Conservation (phyloP, 2,329 filamentous ascomycete species). For the Epichloe aotearoae region DNA sequence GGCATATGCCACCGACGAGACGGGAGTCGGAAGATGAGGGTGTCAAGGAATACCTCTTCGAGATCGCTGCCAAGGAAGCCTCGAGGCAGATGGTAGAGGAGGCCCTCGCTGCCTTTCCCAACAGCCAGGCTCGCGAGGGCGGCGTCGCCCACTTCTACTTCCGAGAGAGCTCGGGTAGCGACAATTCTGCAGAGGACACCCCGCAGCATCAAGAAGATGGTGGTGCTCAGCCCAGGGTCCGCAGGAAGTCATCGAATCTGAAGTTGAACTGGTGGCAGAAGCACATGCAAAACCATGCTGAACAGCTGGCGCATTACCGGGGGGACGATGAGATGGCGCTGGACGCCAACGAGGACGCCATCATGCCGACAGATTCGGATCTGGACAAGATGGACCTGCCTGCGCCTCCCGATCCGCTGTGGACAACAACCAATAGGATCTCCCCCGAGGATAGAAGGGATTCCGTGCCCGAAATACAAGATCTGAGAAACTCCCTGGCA, state of each 20-base stretch:
- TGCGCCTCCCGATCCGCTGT: slow-evolving; percentile 26
- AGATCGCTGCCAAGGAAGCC: slow-evolving; percentile 66
- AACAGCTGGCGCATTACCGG: slow-evolving; percentile 43
- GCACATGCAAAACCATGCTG: slow-evolving; percentile 68
- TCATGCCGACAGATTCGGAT: slow-evolving; percentile 27
- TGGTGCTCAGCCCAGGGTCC: slow-evolving; percentile 17
- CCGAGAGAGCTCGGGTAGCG: slow-evolving; percentile 48
- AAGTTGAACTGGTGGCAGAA: slow-evolving; percentile 61
- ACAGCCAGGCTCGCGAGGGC: slow-evolving; percentile 54
- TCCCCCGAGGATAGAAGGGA: slow-evolving; percentile 15
- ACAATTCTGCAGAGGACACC: slow-evolving; percentile 29
- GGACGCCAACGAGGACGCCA: slow-evolving; percentile 12
- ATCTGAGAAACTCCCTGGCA: slow-evolving; percentile 12
- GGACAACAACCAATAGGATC: slow-evolving; percentile 25
- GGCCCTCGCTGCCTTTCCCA: slow-evolving; percentile 63
- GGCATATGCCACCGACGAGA: slow-evolving; percentile 30
- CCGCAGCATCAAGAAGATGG: slow-evolving; percentile 17
- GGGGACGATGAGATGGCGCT: slow-evolving; percentile 14
- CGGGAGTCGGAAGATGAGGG: slow-evolving; percentile 63
- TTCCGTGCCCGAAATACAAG: slow-evolving; percentile 13
- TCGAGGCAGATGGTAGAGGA: slow-evolving; percentile 68
- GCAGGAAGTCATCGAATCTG: slow-evolving; percentile 49
- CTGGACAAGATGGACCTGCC: slow-evolving; percentile 29
- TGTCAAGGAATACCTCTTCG: slow-evolving; percentile 63
- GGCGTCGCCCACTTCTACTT: slow-evolving; percentile 60